Base-by-base conservation (phyloP, 2,329 filamentous ascomycete genomes). In the Neurospora crassa region DNA sequence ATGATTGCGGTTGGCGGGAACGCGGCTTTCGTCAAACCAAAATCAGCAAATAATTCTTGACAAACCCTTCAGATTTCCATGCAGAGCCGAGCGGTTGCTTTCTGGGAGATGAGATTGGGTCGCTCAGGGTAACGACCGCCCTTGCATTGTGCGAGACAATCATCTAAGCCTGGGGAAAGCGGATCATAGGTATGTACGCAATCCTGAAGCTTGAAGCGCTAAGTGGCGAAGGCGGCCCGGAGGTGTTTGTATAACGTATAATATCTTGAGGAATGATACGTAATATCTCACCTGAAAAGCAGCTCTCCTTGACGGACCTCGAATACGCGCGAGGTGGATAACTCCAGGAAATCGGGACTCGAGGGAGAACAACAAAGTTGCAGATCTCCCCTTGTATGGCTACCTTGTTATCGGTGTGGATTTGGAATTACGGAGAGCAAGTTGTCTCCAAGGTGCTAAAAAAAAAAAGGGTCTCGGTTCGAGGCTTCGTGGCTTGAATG, bases 21-120 rank as follows among this genome's bases (percentile, higher is more conserved):
- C 72, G 77, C 68, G 40, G 71, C 74, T 74, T 76, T 80, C 79
- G 78, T 73, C 53, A 76, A 71, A 24, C 78, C 76, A 69, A 77
- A 69, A 79, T 83, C 78, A 83, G 81, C 77, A 75, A 79, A 78
- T 74, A 24, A 34, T 67, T 43, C 53, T 47, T 16, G 68, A 40
- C 18, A 47, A 40, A n/a, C 14, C 10, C 53, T 18, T 8, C 29
- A 18, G 24, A 11, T 63, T 37, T 37, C 29, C 24, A 63, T 34
- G 53, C 53, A 63, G 29, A 37, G 5, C 53, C 16, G 24, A 10
- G 34, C 53, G 3, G 8, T 63, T 63, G 24, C 29, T 63, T 63
- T 37, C 53, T 34, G 12, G 29, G 24, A n/a, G 53, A 37, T 10
- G 37, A 34, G 29, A 37, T 34, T 63, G 53, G 18, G 53, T 34